These are phyloP conservation scores for Populus hybrid DNA, from an alignment of 441 rosid genomes.

Conservation along the genomic window DNA sequence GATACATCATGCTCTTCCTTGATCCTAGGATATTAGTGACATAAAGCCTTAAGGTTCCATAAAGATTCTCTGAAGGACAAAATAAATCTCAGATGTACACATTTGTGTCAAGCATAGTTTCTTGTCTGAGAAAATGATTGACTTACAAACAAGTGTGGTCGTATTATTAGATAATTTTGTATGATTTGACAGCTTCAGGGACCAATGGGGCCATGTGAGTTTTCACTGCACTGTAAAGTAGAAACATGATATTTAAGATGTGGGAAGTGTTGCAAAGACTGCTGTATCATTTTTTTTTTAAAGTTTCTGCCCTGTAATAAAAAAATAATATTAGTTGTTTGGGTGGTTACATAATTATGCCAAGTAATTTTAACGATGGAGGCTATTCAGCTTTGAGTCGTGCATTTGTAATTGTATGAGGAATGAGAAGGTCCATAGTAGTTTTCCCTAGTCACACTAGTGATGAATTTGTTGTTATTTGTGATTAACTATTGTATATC, in stretches of 20 bases:
- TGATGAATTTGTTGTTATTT: background rate
- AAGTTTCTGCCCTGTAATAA: background rate
- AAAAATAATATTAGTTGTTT: background rate
- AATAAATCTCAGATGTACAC: background rate
- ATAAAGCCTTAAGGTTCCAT: background rate
- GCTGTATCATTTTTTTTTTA: background rate
- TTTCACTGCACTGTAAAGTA: background rate
- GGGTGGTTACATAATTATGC: background rate
- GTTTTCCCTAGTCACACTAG: background rate
- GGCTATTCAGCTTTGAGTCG: background rate
- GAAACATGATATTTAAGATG: background rate
- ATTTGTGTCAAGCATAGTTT: background rate
- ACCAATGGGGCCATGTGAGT: background rate
- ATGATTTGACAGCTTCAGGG: background rate
- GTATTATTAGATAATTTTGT: background rate
- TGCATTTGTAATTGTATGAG: background rate
- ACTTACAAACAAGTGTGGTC: background rate
- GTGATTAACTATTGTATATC: background rate
- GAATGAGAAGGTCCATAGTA: background rate
- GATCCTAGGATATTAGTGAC: background rate
- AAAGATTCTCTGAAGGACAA: background rate
- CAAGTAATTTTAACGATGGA: background rate
- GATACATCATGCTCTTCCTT: too few species aligned
- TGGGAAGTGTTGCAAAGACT: background rate
- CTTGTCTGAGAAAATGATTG: background rate